Conservation (phyloP, 1,284 basidiomycete genomes). For the Cryptococcus maquisensis region DNA sequence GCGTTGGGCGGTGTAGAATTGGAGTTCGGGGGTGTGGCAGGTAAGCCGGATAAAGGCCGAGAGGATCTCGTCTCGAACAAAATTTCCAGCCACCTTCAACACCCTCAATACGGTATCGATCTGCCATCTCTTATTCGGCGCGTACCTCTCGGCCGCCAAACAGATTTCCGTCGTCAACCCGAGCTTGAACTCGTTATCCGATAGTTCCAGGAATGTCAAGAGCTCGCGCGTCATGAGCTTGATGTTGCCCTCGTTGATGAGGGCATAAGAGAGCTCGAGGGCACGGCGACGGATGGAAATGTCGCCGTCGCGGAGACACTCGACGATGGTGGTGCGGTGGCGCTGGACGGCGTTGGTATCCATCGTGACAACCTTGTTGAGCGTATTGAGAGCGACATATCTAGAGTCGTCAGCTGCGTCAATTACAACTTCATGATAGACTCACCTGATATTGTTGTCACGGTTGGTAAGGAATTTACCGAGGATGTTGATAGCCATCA, state of each 20-base stretch:
- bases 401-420: conserved; percentile 50
- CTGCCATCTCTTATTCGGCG: conserved; percentile 98
- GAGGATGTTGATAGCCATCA: conserved; percentile 99
- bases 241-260: conserved; percentile 95
- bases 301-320: conserved; percentile 96
- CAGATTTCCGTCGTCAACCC: conserved; percentile 97
- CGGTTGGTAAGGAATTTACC: conserved; percentile 97
- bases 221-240: conserved; percentile 87
- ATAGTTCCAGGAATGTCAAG: conserved; percentile 92
- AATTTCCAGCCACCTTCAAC: conserved; percentile 97
- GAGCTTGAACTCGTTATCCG: conserved; percentile 98
- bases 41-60: conserved; percentile 94
- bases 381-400: conserved; percentile 95
- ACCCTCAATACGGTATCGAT: conserved; percentile 95
- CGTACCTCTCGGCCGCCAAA: conserved; percentile 91
- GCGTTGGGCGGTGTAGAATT: conserved; percentile 91
- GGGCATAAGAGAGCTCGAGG: conserved; percentile 92
- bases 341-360: conserved; percentile 98
- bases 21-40: conserved; percentile 93
- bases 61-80: conserved; percentile 92
- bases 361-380: conserved; percentile 97
- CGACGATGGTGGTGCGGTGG: conserved; percentile 95
- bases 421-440: conserved; percentile 7
- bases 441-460: conserved; percentile 96
- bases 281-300: conserved; percentile 97